A percentile compares a stretch with the other conserved stretches of the same genome.
Evolutionary conservation across 83 land plant genomes (phyloP).

Genomic region (Picea engelmannii): DNA sequence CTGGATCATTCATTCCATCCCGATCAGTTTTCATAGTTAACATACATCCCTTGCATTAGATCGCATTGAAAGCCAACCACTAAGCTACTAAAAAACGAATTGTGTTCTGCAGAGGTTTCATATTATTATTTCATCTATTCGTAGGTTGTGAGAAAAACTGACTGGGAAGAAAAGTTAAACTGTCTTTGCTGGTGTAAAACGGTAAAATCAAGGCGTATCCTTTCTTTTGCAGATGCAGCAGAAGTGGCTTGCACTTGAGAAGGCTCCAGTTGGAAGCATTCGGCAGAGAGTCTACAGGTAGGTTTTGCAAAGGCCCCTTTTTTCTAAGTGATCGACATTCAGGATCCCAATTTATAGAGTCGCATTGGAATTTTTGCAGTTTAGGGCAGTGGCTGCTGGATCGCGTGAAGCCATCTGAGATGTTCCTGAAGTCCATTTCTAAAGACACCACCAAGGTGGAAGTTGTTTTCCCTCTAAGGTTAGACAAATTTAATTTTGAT

Average conservation of each 20-base stretch:
- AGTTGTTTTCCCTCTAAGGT: constrained; percentile 51
- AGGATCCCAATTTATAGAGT: neutral
- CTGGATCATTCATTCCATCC: too few species aligned
- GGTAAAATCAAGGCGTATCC: too few species aligned
- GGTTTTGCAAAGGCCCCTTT: neutral
- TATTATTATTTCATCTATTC: too few species aligned
- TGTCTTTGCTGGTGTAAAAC: too few species aligned
- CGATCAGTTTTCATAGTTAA: too few species aligned
- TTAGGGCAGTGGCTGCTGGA: constrained; percentile 47
- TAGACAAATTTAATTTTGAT: too few species aligned
- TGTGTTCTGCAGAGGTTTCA: too few species aligned
- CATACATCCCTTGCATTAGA: too few species aligned
- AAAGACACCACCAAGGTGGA: constrained; percentile 50
- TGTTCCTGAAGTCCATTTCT: constrained; percentile 61
- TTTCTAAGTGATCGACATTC: neutral
- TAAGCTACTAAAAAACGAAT: too few species aligned
- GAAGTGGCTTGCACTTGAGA: constrained; percentile 49
- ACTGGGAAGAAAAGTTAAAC: too few species aligned
- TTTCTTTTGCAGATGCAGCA: constrained; percentile 47
- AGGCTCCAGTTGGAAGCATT: constrained; percentile 55
- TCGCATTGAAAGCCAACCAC: too few species aligned
- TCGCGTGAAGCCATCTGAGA: constrained; percentile 67
- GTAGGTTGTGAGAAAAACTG: too few species aligned
- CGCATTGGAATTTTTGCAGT: constrained; percentile 22
- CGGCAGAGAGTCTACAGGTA: constrained; percentile 53